Evolutionary conservation across 225 moss, liverwort and hornwort species (phyloP).

Genomic region (Neckera pumila): DNA sequence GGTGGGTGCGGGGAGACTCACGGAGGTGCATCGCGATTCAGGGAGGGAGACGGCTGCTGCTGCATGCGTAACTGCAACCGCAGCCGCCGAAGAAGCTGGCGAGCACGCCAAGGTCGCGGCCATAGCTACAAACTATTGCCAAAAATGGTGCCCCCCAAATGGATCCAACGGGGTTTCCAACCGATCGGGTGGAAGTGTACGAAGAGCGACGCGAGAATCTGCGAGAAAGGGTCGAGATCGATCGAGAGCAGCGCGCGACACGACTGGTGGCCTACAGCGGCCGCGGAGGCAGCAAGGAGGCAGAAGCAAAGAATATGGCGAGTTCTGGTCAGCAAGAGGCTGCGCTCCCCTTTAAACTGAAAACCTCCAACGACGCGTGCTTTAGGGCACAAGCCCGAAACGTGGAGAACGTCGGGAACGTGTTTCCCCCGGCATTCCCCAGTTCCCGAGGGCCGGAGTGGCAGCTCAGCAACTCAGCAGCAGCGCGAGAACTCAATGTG

Average conservation of each 20-base stretch:
- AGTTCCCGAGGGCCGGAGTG: no score
- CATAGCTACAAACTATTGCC: not conserved
- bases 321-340: no score
- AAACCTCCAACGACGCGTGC: no score
- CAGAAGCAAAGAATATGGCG: not conserved
- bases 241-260: not conserved
- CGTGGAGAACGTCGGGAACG: not conserved
- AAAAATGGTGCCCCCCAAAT: no score
- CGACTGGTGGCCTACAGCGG: not conserved
- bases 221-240: not conserved
- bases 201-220: not conserved
- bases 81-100: not conserved
- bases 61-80: not conserved
- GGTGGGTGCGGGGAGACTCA: not conserved
- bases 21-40: slow-evolving; percentile 14
- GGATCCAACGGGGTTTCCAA: not conserved
- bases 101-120: slow-evolving; percentile 7
- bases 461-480: no score
- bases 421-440: no score
- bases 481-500: no score
- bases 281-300: no score
- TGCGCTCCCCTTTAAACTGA: no score
- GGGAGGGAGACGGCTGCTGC: not conserved
- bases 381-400: not conserved
- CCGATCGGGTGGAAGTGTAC: no score